Percentiles rank a stretch among this genome's conserved stretches.
Evolutionary conservation across 805 yeast species (phyloP).

Genomic region (Cyberlindnera lachancei): DNA sequence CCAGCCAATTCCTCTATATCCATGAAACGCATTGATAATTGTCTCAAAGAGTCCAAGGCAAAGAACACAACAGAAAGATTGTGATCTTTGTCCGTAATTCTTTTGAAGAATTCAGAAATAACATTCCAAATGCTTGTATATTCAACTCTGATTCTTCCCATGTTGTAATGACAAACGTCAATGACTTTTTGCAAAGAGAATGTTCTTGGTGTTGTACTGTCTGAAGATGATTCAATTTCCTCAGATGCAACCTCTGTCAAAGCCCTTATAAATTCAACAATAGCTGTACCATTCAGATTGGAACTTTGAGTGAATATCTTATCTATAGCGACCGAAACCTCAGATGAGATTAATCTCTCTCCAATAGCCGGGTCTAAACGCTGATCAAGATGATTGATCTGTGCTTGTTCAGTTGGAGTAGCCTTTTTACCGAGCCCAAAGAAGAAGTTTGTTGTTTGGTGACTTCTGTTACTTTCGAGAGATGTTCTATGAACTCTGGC

Average conservation of each 20-base stretch:
- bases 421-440: slow-evolving; percentile 48
- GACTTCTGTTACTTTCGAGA: slow-evolving; percentile 40
- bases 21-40: slow-evolving; percentile 83
- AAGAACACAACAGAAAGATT: slow-evolving; percentile 75
- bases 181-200: slow-evolving; percentile 93
- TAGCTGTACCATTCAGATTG: slow-evolving; percentile 72
- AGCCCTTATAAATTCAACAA: slow-evolving; percentile 80
- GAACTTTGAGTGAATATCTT: slow-evolving; percentile 80
- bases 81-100: slow-evolving; percentile 65
- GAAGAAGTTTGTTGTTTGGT: slow-evolving; percentile 35
- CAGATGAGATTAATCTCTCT: slow-evolving; percentile 51
- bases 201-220: slow-evolving; percentile 76
- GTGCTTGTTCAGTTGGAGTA: slow-evolving; percentile 59
- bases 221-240: slow-evolving; percentile 84
- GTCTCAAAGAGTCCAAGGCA: slow-evolving; percentile 91
- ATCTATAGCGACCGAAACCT: slow-evolving; percentile 74
- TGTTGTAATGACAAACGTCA: slow-evolving; percentile 95
- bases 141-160: slow-evolving; percentile 92
- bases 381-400: slow-evolving; percentile 65
- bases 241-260: slow-evolving; percentile 80
- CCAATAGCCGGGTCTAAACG: slow-evolving; percentile 54
- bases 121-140: slow-evolving; percentile 95
- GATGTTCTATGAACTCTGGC: slow-evolving; percentile 51
- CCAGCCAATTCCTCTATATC: slow-evolving; percentile 92
- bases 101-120: slow-evolving; percentile 84